Evolutionary conservation across 129 eudicot genomes (phyloP), one percentile per base, ranked within the genome.

Genomic region (Apium graveolens): DNA sequence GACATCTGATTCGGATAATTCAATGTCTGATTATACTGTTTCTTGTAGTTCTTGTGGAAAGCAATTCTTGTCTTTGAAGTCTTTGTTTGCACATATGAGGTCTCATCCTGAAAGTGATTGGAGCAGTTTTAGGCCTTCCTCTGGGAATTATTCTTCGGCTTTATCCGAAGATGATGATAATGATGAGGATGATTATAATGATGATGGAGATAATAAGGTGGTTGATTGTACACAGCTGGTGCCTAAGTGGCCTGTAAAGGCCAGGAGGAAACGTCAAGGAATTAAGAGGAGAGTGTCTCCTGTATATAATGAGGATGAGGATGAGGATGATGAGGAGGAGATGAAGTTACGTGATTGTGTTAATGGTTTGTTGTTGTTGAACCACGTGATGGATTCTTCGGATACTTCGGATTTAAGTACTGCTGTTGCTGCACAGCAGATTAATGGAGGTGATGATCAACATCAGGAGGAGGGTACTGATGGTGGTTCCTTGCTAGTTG

Each of bases 11-110:
- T 60, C 32, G 5, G 16, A 26, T 13, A 60, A 55, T 55, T 55
- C 29, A 24, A 55, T 55, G 68, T 26, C 17, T 60, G 32, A n/a
- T 60, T 3, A 0, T 55, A 3, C 1, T 17, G 16, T 24, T 60
- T 8, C 16, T 1, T 91, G 97, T 78, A 35, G 41, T 11, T 26
- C 73, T 27, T 92, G 96, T 39, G 74, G 60, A 0, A 88, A 86
- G 70, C 39, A 27, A 16, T 90, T 92, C 32, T 85, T 85, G 9
- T 86, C 92, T 0, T 73, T 81, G 85, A 89, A 86, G 44, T 88
- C 97, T 0, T 80, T 92, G 76, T 89, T 79, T 71, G 97, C 92
- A 70, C 97, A 92, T 45, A 83, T 92, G 96, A 86, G 96, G 76
- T 85, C 86, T 73, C 97, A 92, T 32, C 97, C 97, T 0, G 92